phyloP scores from a whole-genome alignment of 179 eudicot species.

The Camellia oleifera region DNA sequence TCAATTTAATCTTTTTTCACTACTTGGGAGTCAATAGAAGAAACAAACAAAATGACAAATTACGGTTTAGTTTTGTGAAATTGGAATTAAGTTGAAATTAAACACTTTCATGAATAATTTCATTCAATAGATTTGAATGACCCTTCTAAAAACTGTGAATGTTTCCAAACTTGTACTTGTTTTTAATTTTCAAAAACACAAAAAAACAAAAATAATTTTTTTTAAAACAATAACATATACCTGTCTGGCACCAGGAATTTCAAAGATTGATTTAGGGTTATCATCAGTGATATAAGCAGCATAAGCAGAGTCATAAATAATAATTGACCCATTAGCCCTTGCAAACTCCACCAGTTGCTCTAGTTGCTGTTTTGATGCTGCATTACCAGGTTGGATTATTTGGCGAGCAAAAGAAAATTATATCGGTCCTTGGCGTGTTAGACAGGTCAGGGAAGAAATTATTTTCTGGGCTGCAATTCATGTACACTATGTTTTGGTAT shows the following conservation, averaged over 20 bases:
- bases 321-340: conserved; percentile 47
- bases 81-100: background rate
- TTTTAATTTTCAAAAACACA: no score
- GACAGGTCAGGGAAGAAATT: conserved; percentile 48
- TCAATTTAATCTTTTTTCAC: no score
- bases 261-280: conserved; percentile 46
- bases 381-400: conserved; percentile 66
- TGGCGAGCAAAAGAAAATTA: conserved; percentile 60
- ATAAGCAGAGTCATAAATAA: conserved; percentile 65
- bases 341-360: conserved; percentile 51
- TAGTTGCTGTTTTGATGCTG: conserved; percentile 47
- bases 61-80: no score
- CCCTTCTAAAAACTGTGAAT: no score
- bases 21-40: no score
- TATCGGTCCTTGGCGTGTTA: conserved; percentile 38
- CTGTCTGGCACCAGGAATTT: conserved; percentile 59
- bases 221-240: conserved; percentile 14
- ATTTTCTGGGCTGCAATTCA: conserved; percentile 43
- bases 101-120: no score
- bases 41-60: no score
- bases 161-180: no score
- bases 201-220: no score
- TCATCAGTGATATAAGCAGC: conserved; percentile 47
- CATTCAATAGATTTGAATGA: no score
- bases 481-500: conserved; percentile 44